phyloP scores from a whole-genome alignment of 805 yeast species.

The Candida sithepensis region DNA sequence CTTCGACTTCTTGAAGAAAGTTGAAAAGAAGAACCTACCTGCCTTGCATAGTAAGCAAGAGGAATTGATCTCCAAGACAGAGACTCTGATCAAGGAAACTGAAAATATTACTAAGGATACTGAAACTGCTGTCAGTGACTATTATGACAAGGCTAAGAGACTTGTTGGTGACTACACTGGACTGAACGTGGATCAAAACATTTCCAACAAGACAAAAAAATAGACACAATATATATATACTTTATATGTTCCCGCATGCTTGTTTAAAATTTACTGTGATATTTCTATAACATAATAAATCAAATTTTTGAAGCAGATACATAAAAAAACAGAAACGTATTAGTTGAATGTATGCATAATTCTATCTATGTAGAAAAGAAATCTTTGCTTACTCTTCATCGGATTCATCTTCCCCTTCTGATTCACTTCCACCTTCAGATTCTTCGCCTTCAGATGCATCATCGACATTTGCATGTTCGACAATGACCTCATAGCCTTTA shows the following conservation, averaged over 20 bases:
- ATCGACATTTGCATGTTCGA: slow-evolving; percentile 45
- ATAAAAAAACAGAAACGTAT: too few species aligned
- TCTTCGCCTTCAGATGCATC: slow-evolving; percentile 21
- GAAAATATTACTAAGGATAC: slow-evolving; percentile 40
- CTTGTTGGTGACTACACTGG: slow-evolving; percentile 59
- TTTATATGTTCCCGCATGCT: background rate
- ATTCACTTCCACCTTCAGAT: slow-evolving; percentile 28
- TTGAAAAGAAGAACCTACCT: slow-evolving; percentile 61
- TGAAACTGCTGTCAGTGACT: slow-evolving; percentile 32
- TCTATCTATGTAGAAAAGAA: too few species aligned
- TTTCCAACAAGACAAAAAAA: slow-evolving; percentile 41
- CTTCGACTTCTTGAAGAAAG: slow-evolving; percentile 49
- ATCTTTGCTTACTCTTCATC: slow-evolving; percentile 1
- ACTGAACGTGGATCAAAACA: slow-evolving; percentile 60
- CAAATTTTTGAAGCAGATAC: too few species aligned
- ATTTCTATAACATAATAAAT: background rate
- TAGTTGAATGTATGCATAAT: too few species aligned
- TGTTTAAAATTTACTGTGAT: background rate
- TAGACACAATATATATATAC: background rate
- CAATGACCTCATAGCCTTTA: slow-evolving; percentile 55
- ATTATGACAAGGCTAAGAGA: slow-evolving; percentile 34
- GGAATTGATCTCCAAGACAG: slow-evolving; percentile 42
- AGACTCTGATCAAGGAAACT: slow-evolving; percentile 39
- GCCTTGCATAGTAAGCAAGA: slow-evolving; percentile 61
- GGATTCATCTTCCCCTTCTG: slow-evolving; percentile 17